Conservation (phyloP, 2,329 filamentous ascomycete species). For the Aspergillus sp. region DNA sequence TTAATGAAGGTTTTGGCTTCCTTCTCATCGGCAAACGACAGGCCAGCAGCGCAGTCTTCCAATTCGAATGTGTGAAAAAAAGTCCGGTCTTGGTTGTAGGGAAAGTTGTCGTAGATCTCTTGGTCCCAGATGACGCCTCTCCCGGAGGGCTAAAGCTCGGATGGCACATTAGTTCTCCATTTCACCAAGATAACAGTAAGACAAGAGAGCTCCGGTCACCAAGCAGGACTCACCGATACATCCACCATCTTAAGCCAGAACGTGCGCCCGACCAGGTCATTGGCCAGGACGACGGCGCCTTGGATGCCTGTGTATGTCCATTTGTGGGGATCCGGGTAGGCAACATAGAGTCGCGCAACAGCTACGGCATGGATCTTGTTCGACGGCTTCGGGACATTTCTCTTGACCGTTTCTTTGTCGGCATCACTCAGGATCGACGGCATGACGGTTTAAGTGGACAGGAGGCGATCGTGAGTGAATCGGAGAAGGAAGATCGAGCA, state of each 20-base stretch:
- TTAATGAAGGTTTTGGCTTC: slow-evolving; percentile 96
- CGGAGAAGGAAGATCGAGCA: slow-evolving; percentile 9
- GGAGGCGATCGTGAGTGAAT: slow-evolving; percentile 15
- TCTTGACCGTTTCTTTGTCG: slow-evolving; percentile 95
- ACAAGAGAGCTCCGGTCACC: not conserved
- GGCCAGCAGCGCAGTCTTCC: slow-evolving; percentile 81
- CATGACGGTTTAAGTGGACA: slow-evolving; percentile 34
- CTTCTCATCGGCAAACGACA: slow-evolving; percentile 95
- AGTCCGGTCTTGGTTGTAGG: slow-evolving; percentile 93
- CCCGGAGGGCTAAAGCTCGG: slow-evolving; percentile 60
- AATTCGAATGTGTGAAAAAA: slow-evolving; percentile 98
- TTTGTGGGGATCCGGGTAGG: slow-evolving; percentile 77
- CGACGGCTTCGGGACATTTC: slow-evolving; percentile 84
- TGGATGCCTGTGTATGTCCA: slow-evolving; percentile 95
- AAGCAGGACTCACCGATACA: slow-evolving; percentile 68
- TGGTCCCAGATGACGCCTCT: slow-evolving; percentile 94
- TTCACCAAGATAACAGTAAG: too few relatives aligned
- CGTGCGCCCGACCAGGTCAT: slow-evolving; percentile 91
- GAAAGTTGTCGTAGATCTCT: slow-evolving; percentile 93
- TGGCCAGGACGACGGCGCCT: slow-evolving; percentile 84
- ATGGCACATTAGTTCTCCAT: not conserved
- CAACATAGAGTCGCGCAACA: slow-evolving; percentile 89
- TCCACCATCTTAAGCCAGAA: slow-evolving; percentile 98
- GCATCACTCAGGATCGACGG: slow-evolving; percentile 77
- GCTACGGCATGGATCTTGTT: slow-evolving; percentile 98